These are phyloP conservation scores for Pichia thaimueangensis DNA, from an alignment of 805 yeast genomes.

Conservation along the genomic window DNA sequence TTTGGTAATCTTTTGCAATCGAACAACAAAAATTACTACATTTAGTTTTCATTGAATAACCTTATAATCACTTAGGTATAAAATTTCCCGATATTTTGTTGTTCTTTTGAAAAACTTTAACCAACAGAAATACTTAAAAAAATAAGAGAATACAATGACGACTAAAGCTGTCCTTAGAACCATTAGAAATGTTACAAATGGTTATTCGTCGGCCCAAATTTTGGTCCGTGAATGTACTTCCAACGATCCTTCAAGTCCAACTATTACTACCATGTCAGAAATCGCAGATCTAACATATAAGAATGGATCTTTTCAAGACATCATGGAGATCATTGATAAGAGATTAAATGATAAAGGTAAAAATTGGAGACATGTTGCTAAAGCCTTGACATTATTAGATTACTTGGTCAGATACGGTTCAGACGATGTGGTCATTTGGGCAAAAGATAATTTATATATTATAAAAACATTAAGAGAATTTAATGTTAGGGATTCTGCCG, in stretches of 20 bases:
- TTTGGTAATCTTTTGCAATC: too few species aligned
- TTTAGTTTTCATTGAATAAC: too few species aligned
- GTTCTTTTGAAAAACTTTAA: too few species aligned
- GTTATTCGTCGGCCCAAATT: conserved; percentile 80
- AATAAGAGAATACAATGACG: too few species aligned
- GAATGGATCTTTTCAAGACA: conserved; percentile 68
- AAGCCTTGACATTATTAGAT: conserved; percentile 83
- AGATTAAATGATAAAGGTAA: conserved; percentile 93
- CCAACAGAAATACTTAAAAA: too few species aligned
- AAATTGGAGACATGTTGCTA: conserved; percentile 95
- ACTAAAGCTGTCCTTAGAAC: conserved; percentile 54
- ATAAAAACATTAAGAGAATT: conserved; percentile 89
- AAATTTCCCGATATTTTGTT: too few species aligned
- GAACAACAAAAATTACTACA: too few species aligned
- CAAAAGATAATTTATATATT: conserved; percentile 79
- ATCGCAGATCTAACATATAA: conserved; percentile 69
- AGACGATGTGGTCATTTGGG: conserved; percentile 87
- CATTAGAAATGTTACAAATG: conserved; percentile 83
- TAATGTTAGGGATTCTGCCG: conserved; percentile 69
- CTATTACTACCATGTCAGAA: conserved; percentile 74
- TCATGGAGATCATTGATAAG: conserved; percentile 91
- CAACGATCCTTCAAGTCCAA: conserved; percentile 83
- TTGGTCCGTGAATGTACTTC: conserved; percentile 89
- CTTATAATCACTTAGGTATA: too few species aligned
- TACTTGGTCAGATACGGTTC: conserved; percentile 80